Evolutionary conservation across 345 rosid genomes (phyloP), one percentile per base, ranked within the genome.

Genomic region (Chamaenerion angustifolium): DNA sequence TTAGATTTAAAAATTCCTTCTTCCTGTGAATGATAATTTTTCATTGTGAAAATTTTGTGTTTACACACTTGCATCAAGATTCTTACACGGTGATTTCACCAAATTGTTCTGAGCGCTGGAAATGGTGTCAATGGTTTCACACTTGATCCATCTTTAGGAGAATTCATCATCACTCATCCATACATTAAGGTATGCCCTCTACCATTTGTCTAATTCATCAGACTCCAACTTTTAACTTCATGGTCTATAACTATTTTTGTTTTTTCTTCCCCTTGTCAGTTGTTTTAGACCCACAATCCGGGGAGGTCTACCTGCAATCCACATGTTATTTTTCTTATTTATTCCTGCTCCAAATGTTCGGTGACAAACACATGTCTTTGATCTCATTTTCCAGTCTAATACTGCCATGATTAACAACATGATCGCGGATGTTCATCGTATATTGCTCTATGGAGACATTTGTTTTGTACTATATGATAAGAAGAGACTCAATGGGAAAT

Each of bases 381-480:
- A n/a, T n/a, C n/a, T n/a, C n/a, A n/a, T n/a, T n/a, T n/a, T n/a
- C n/a, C n/a, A n/a, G n/a, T n/a, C n/a, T n/a, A n/a, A 2, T 23
- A 5, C 27, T 23, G 27, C 5, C 27, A 23, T 31, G 8, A 31
- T 31, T 31, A 3, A 31, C 37, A 87, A 95, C 74, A 92, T 92
- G 98, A 96, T 92, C 31, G 98, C 98, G 0, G 98, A 92, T 71
- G 95, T 92, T 62, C 98, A 87, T 67, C 94, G 96, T 52, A 92
- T 95, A 0, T 68, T 92, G 58, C 96, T 92, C 3, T 92, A 87
- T 57, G 96, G 96, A 46, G 98, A 96, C 23, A 68, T 87, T 67
- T 92, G n/a, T 92, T 72, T 58, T 92, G 81, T 92, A 92, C 84
- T 96, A 93, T 11, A 90, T 40, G 95, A 92, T 73, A 87, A 80